These are phyloP conservation scores for Penicillium thymicola DNA, from an alignment of 2,329 filamentous ascomycete species.

Conservation along the genomic window DNA sequence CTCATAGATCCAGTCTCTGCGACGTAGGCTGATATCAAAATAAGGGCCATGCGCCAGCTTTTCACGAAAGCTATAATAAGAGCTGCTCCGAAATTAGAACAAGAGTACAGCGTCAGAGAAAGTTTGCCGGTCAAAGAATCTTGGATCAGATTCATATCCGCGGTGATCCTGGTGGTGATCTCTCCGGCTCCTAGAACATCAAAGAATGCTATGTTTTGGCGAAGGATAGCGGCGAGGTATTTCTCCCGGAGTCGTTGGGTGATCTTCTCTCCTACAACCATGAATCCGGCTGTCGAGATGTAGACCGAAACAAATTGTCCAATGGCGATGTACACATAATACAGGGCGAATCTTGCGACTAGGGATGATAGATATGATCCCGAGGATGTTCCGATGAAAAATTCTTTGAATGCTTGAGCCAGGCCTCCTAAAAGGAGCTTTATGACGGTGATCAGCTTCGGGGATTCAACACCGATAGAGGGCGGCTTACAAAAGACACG, in stretches of 20 bases:
- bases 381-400: neutral
- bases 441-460: neutral
- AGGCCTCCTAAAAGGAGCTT: neutral
- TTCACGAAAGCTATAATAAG: neutral
- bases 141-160: constrained; percentile 56
- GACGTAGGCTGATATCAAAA: neutral
- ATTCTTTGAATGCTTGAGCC: neutral
- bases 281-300: neutral
- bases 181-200: constrained; percentile 81
- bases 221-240: constrained; percentile 72
- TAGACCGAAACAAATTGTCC: neutral
- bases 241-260: neutral
- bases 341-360: neutral
- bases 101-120: neutral
- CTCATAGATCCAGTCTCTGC: neutral
- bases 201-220: constrained; percentile 79
- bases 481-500: neutral
- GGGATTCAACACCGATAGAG: neutral
- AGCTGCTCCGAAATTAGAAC: neutral
- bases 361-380: neutral
- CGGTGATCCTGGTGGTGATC: constrained; percentile 79
- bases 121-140: neutral
- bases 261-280: neutral
- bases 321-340: neutral
- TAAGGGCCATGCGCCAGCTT: neutral